These are phyloP conservation scores for Boletus eberwhitei DNA, from an alignment of 768 basidiomycete species.

Conservation along the genomic window DNA sequence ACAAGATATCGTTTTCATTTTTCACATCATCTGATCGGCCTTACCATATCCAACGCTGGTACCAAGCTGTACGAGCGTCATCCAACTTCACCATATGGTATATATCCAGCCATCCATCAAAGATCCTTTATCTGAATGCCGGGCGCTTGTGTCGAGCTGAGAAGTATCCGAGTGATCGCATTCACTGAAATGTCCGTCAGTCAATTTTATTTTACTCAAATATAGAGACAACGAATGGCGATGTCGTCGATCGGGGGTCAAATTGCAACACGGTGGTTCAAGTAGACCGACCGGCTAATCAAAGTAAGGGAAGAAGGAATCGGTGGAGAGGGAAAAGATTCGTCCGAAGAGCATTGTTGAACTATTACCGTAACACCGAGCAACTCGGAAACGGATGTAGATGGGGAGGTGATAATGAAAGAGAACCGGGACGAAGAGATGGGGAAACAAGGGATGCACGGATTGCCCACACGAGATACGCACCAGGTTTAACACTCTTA, in stretches of 20 bases:
- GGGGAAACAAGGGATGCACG: neutral
- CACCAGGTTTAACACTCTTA: conserved; percentile 46
- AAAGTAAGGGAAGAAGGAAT: neutral
- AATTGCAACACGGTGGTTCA: neutral
- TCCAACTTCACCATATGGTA: neutral
- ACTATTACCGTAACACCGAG: neutral
- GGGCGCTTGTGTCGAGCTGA: conserved; percentile 87
- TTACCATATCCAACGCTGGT: conserved; percentile 16
- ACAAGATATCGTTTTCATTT: neutral
- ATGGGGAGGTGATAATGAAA: neutral
- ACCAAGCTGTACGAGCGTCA: conserved; percentile 24
- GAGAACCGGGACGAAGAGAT: neutral
- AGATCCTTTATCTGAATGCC: conserved; percentile 83
- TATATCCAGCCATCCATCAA: conserved; percentile 30
- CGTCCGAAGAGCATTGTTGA: neutral
- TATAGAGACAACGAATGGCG: neutral
- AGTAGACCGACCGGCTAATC: neutral
- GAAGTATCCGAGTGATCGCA: conserved; percentile 72
- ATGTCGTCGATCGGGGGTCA: conserved; percentile 11
- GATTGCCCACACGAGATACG: conserved; percentile 7
- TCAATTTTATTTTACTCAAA: conserved; percentile 1
- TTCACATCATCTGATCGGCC: conserved; percentile 22
- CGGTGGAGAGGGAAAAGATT: neutral
- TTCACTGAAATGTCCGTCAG: conserved; percentile 47
- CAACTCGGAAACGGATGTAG: neutral